These are phyloP conservation scores for Marasmius tenuissimus DNA, from an alignment of 1,284 basidiomycete species.

Conservation along the genomic window DNA sequence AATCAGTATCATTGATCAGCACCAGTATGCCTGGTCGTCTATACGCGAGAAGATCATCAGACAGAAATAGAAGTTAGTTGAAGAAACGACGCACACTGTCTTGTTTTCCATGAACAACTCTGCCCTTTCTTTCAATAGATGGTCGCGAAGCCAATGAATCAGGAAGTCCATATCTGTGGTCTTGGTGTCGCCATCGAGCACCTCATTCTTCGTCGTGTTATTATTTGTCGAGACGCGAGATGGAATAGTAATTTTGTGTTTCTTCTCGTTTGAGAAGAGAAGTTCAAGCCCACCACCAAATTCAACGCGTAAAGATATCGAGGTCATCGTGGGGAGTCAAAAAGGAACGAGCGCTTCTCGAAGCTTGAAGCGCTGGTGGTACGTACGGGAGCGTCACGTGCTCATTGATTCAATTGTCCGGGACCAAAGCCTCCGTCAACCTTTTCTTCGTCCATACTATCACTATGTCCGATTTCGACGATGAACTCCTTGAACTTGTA, in stretches of 20 bases:
- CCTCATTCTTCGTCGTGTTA: slow-evolving; percentile 23
- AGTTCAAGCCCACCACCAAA: slow-evolving; percentile 84
- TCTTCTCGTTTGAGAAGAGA: slow-evolving; percentile 70
- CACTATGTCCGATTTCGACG: slow-evolving; percentile 70
- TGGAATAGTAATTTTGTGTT: slow-evolving; percentile 65
- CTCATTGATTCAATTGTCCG: no score
- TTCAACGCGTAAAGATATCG: slow-evolving; percentile 40
- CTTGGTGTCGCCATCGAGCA: slow-evolving; percentile 33
- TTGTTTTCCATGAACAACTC: slow-evolving; percentile 90
- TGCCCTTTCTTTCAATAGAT: slow-evolving; percentile 80
- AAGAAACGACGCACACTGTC: slow-evolving; percentile 71
- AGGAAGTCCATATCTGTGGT: slow-evolving; percentile 73
- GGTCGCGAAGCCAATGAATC: slow-evolving; percentile 77
- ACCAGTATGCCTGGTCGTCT: slow-evolving; percentile 97
- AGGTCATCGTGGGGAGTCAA: not conserved
- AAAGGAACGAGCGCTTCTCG: no score
- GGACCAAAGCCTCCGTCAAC: not conserved
- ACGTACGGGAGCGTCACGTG: no score
- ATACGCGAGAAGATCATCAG: slow-evolving; percentile 4
- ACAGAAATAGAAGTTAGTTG: not conserved
- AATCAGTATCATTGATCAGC: slow-evolving; percentile 94
- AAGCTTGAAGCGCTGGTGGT: no score
- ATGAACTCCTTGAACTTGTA: slow-evolving; percentile 46
- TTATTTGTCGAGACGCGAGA: slow-evolving; percentile 37
- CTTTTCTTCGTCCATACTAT: not conserved